Base-by-base conservation (phyloP, 192 early-diverging fungal genomes). In the Pilobolus umbonatus region DNA sequence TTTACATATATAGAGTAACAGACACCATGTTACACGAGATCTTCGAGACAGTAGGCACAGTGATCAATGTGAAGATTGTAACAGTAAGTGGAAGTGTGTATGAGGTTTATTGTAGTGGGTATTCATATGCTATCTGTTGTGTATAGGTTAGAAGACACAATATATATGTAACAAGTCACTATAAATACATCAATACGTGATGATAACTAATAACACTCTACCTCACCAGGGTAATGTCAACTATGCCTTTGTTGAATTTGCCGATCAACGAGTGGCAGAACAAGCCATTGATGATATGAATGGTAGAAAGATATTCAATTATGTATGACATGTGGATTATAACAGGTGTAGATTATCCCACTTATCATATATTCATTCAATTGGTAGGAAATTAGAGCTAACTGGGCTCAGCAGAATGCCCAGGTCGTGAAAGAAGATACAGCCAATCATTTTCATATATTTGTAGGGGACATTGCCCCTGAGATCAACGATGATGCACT, bases 391-490 rank as follows among this genome's bases (percentile, higher is more conserved):
- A 63, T 71, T 28, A 66, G 66, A 47, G 68, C 62, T 5, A 67
- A 67, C 44, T 71, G 65, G 64, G 61, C 65, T 12, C 61, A 67
- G 47, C 48, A 38, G 29, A 54, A 48, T n/a, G 61, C 31, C 60
- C 43, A 26, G 46, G 53, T 61, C 17, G 26, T 17, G 43, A 75
- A 67, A 30, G 65, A 66, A 57, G 65, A 64, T 56, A 64, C 69
- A 24, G 57, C 67, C 31, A 55, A 22, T 44, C 92, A 95, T 62
- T 88, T 78, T 50, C 93, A 93, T 31, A 77, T 95, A n/a, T 96
- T 96, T 78, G 89, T 96, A 58, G 93, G 93, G 45, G 93, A 96
- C 49, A 75, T 96, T 59, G 87, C 88, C 47, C 79, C 93, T n/a
- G 93, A 94, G 61, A 85, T 96, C 56, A 94, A 80, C 48, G 89